Evolutionary conservation across 805 yeast species (phyloP), one percentile per base, ranked within the genome.

Genomic region (Nakazawaea wyomingensis): DNA sequence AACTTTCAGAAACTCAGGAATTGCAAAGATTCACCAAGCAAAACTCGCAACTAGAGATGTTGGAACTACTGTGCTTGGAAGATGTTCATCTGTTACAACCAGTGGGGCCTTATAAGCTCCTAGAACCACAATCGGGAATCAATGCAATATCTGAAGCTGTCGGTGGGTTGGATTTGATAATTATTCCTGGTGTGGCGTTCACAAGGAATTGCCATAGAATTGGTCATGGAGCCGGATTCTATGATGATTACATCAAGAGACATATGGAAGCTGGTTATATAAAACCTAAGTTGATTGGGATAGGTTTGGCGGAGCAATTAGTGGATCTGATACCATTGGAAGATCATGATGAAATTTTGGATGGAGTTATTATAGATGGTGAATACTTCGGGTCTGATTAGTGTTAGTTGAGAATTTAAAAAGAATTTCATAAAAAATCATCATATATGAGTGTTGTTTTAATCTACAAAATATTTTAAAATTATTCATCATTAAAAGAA

Each of bases 151-250:
- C 33, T 9, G 24, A 24, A 39, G 54, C 53, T 1, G 24, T 54
- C 1, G 54, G 49, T 3, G 79, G 76, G 0, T 61, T 91, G 18
- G 97, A 91, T 51, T 53, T 91, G 8, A 64, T 91, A 5, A 61
- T 91, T 5, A 69, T 91, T 0, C 98, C 98, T 0, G 97, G 95
- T 0, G 82, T 91, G 1, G 96, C 86, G 1, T 90, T 86, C 59
- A 73, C 85, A 1, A 50, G 21, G 4, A 45, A 46, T 1, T 61
- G 68, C 14, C 45, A 50, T 26, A 59, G 99, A 42, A 57, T 91
- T 41, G 99, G 99, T 1, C 95, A 88, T 57, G 99, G 99, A 1
- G 91, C 82, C 4, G 99, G 97, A 0, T 89, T 77, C 59, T 91
- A 93, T 59, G 99, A 91, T 58, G 87, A 82, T 52, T 85, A 69